Evolutionary conservation across 352 stramenopile species (phyloP), one percentile per base, ranked within the genome.

Genomic region (Globisporangium perplexum): DNA sequence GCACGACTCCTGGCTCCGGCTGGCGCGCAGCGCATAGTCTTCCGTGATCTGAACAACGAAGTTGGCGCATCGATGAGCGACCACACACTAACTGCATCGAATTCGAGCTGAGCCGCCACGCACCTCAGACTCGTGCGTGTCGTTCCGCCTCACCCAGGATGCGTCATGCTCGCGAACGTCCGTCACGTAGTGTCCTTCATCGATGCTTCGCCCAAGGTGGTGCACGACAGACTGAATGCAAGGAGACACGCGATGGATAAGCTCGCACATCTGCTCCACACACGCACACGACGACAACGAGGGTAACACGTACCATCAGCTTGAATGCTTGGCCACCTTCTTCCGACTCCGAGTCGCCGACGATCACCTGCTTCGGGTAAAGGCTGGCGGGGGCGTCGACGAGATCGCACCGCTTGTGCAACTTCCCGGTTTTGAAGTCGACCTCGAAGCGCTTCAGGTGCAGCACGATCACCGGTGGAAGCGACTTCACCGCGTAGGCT

Each of bases 371-470:
- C 41, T 50, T 63, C 2, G 72, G 66, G 50, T 78, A 53, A 49
- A 89, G 69, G 12, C 57, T 42, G 4, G 59, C 55, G n/a, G 83
- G 79, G 1, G 85, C 72, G 15, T 87, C 63, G n/a, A 95, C 71
- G 5, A 77, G 53, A 53, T 95, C 85, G 36, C 78, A 86, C 14
- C 85, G 81, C 68, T 95, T 95, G 51, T 79, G 90, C 18, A 89
- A 54, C n/a, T 68, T 70, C 15, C 81, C 79, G 20, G 65, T 81
- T 22, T 71, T 53, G 23, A 76, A 72, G 28, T 92, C 77, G 1
- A 95, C 73, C 57, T 95, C 85, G 35, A 95, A 95, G 28, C 85
- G 77, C 65, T 95, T 95, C 33, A 95, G 41, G 39, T 95, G 85
- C 12, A 93, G 72, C 18, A 93, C 78, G 4, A 95, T 59, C 24